A percentile compares a stretch with the other conserved stretches of the same genome.
Evolutionary conservation across 2,329 filamentous ascomycete species (phyloP).

Genomic region (Escovopsis sp.): DNA sequence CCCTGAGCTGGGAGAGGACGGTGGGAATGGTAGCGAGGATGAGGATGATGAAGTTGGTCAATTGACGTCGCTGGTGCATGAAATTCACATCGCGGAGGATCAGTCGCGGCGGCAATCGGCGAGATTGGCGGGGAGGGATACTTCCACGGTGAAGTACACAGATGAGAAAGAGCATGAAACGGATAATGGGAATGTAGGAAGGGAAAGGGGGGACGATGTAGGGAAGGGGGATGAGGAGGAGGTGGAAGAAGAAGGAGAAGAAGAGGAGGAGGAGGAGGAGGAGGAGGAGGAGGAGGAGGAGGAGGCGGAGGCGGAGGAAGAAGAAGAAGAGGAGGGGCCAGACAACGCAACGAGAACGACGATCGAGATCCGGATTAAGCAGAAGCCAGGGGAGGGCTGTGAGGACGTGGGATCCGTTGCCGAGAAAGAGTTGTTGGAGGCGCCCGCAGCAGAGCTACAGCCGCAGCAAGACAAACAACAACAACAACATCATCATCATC

Average conservation of each 20-base stretch:
- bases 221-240: too few relatives aligned
- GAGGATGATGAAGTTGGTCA: slow-evolving; percentile 13
- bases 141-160: slow-evolving; percentile 4
- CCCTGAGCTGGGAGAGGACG: slow-evolving; percentile 15
- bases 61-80: slow-evolving; percentile 20
- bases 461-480: neutral
- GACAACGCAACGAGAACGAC: too few relatives aligned
- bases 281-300: too few relatives aligned
- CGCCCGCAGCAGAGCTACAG: neutral
- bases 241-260: neutral
- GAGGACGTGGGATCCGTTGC: neutral
- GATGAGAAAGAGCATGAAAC: neutral
- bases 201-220: too few relatives aligned
- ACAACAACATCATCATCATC: too few relatives aligned
- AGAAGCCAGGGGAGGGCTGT: neutral
- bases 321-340: neutral
- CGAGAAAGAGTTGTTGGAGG: neutral
- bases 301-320: neutral
- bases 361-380: neutral
- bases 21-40: too few relatives aligned
- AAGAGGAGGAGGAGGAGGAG: neutral
- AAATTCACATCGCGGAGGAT: slow-evolving; percentile 14
- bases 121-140: slow-evolving; percentile 5
- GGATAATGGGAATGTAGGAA: too few relatives aligned
- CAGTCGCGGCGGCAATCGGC: slow-evolving; percentile 6